These are phyloP conservation scores for Aspergillus olivimuriae DNA, from an alignment of 495 filamentous ascomycete species.

Conservation along the genomic window DNA sequence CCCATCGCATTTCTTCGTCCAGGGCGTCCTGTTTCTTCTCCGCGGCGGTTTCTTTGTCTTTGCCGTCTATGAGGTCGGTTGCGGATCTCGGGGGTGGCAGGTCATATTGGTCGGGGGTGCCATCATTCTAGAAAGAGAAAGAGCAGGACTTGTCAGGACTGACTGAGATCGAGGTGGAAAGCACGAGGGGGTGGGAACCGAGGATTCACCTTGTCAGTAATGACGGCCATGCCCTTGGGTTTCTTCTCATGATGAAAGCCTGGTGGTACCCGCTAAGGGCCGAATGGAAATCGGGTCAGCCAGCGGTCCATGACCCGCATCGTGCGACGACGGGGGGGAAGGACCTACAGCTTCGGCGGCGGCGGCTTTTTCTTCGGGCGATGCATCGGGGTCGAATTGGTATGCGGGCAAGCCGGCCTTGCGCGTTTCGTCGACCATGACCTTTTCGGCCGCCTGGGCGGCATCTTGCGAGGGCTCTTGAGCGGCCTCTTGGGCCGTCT, in stretches of 20 bases:
- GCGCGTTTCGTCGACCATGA: constrained; percentile 66
- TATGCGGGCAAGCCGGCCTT: constrained; percentile 72
- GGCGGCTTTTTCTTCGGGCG: constrained; percentile 74
- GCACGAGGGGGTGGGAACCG: no score
- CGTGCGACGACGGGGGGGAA: not conserved
- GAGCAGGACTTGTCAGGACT: no score
- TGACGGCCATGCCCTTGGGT: constrained; percentile 60
- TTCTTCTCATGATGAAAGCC: constrained; percentile 60
- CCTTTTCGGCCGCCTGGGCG: constrained; percentile 62
- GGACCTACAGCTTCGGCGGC: constrained; percentile 68
- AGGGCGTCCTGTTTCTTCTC: constrained; percentile 41
- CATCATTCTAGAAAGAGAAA: constrained; percentile 53
- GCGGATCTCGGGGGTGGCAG: constrained; percentile 69
- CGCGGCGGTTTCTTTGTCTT: constrained; percentile 35
- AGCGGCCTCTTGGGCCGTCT: constrained; percentile 48
- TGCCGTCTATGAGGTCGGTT: constrained; percentile 47
- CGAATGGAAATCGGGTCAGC: constrained; percentile 10
- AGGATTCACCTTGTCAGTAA: constrained; percentile 62
- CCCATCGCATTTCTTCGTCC: constrained; percentile 56
- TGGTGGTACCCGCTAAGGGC: constrained; percentile 47
- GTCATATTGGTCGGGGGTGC: constrained; percentile 63
- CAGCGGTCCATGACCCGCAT: not conserved
- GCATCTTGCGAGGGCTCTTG: constrained; percentile 54
- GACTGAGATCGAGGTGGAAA: no score
- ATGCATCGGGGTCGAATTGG: constrained; percentile 82